These are phyloP conservation scores for Trebouxia sp. DNA, from an alignment of 139 green algal genomes.

Conservation along the genomic window DNA sequence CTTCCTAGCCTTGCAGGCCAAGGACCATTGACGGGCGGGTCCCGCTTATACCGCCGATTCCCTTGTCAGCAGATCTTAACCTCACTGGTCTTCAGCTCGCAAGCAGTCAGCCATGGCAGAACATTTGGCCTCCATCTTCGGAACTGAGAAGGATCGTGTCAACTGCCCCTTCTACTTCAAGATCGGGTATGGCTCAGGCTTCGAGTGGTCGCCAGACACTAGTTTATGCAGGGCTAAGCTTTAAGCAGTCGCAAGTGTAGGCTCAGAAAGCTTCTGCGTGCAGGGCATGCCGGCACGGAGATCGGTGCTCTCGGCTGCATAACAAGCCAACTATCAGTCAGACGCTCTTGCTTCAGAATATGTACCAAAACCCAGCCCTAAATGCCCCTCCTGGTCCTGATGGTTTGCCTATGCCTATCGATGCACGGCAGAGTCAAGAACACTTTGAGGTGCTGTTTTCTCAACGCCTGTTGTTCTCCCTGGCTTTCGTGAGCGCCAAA, in stretches of 20 bases:
- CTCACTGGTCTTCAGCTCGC: neutral
- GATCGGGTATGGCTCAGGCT: constrained; percentile 69
- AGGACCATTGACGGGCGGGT: too few relatives aligned
- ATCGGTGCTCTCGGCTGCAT: constrained; percentile 96
- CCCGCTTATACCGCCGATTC: too few relatives aligned
- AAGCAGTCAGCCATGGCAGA: constrained; percentile 83
- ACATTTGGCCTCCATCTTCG: constrained; percentile 97
- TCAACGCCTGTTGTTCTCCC: too few relatives aligned
- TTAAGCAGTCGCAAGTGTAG: neutral
- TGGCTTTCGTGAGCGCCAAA: neutral
- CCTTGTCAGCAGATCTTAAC: too few relatives aligned
- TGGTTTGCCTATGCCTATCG: constrained; percentile 80
- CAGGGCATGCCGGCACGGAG: constrained; percentile 92
- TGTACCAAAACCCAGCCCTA: constrained; percentile 95
- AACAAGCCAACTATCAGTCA: constrained; percentile 93
- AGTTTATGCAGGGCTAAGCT: too few relatives aligned
- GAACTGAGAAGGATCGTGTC: constrained; percentile 96
- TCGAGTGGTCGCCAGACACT: neutral
- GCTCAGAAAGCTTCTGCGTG: constrained; percentile 22
- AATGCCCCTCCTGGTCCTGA: constrained; percentile 83
- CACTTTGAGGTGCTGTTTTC: constrained; percentile 83
- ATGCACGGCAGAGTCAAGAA: constrained; percentile 82
- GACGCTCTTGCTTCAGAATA: constrained; percentile 91
- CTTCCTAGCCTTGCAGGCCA: too few relatives aligned
- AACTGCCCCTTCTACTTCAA: constrained; percentile 98